Conservation (phyloP, 1,284 basidiomycete species). For the Moesziomyces sp. region DNA sequence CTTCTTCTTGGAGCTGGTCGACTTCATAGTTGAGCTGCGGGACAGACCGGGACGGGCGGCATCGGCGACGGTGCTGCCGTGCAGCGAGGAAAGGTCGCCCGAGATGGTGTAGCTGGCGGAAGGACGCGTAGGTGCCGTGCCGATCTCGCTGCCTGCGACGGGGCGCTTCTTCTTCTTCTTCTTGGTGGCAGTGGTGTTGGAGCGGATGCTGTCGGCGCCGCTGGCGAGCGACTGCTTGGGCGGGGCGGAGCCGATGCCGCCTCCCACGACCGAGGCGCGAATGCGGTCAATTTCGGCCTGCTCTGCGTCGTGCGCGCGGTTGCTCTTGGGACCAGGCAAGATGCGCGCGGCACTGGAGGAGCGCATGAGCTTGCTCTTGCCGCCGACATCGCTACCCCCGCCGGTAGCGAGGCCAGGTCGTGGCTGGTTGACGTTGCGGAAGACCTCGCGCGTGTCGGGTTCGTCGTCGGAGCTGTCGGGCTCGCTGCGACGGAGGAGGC, state of each 20-base stretch:
- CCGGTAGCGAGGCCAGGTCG: conserved; percentile 33
- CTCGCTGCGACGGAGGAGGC: conserved; percentile 28
- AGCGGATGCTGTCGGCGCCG: conserved; percentile 33
- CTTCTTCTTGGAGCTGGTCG: conserved; percentile 56
- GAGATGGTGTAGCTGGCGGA: conserved; percentile 44
- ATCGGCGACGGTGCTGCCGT: conserved; percentile 15
- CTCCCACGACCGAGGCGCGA: conserved; percentile 57
- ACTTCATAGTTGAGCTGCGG: conserved; percentile 45
- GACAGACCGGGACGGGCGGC: conserved; percentile 29
- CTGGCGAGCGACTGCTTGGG: conserved; percentile 15
- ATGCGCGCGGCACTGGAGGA: conserved; percentile 40
- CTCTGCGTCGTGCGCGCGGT: conserved; percentile 29
- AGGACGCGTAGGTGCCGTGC: conserved; percentile 55
- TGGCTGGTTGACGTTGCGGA: conserved; percentile 59
- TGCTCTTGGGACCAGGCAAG: conserved; percentile 57
- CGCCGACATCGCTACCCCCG: conserved; percentile 47
- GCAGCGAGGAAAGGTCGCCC: conserved; percentile 46
- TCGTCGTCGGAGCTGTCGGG: conserved; percentile 61
- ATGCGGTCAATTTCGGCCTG: conserved; percentile 50
- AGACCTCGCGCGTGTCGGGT: conserved; percentile 52
- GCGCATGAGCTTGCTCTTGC: conserved; percentile 32
- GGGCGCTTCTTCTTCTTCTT: conserved; percentile 56
- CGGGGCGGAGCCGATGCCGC: conserved; percentile 38
- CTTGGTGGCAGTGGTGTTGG: conserved; percentile 40
- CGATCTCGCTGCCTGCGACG: conserved; percentile 59